A percentile compares a stretch with the other conserved stretches of the same genome.
phyloP scores from a whole-genome alignment of 1,284 basidiomycete genomes.

The Athelia sp. region DNA sequence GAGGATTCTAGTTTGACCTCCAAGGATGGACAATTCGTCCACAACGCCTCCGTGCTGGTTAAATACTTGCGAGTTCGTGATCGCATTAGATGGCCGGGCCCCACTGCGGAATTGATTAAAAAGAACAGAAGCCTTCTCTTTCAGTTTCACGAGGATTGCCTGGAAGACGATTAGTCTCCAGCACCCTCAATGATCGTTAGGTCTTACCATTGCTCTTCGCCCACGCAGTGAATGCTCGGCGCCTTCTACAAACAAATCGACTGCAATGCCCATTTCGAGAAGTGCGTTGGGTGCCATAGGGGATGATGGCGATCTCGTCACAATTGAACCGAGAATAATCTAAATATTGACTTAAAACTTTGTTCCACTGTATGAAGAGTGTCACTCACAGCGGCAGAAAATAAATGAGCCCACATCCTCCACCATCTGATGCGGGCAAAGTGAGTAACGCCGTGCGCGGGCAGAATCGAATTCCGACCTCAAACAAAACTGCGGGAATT shows the following conservation, averaged over 20 bases:
- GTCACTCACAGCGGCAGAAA: slow-evolving; percentile 46
- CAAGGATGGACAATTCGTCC: neutral
- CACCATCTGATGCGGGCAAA: slow-evolving; percentile 34
- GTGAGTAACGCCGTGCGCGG: too few species aligned
- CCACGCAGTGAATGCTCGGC: too few species aligned
- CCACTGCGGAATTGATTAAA: too few species aligned
- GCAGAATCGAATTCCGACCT: too few species aligned
- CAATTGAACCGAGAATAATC: slow-evolving; percentile 55
- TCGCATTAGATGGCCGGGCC: too few species aligned
- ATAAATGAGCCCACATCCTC: slow-evolving; percentile 49
- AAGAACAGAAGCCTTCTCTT: too few species aligned
- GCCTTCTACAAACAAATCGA: slow-evolving; percentile 49
- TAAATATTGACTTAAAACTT: slow-evolving; percentile 28
- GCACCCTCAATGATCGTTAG: neutral
- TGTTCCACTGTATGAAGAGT: neutral
- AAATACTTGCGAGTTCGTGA: slow-evolving; percentile 4
- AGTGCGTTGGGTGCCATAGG: slow-evolving; percentile 53
- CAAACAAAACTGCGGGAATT: neutral
- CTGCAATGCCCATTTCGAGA: slow-evolving; percentile 49
- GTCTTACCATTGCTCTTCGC: too few species aligned
- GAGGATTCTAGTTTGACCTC: slow-evolving; percentile 11
- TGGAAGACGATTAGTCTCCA: neutral
- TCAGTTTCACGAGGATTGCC: too few species aligned
- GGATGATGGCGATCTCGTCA: slow-evolving; percentile 50
- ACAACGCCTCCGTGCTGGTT: slow-evolving; percentile 15